Evolutionary conservation across 2,329 filamentous ascomycete genomes (phyloP).

Genomic region (Ilyonectria destructans): DNA sequence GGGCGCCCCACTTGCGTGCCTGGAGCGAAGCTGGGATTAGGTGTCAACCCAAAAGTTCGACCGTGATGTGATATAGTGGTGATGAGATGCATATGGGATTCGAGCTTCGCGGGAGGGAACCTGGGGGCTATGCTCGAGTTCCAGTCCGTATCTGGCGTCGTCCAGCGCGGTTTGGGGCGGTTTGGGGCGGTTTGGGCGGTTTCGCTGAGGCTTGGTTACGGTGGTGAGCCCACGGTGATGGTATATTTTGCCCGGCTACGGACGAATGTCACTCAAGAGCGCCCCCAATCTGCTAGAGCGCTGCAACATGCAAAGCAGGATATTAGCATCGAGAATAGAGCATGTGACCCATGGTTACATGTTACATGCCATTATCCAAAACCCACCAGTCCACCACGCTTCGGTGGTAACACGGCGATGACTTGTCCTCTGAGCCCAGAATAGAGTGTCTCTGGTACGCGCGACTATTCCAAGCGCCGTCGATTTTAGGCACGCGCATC

Average conservation of each 20-base stretch:
- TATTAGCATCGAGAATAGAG: neutral
- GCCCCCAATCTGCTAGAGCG: neutral
- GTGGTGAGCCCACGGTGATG: neutral
- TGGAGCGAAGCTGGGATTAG: conserved; percentile 12
- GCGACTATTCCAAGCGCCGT: conserved; percentile 17
- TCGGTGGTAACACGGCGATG: neutral
- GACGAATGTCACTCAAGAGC: neutral
- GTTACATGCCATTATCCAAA: neutral
- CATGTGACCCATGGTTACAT: conserved; percentile 3
- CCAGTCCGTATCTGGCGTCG: neutral
- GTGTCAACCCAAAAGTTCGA: neutral
- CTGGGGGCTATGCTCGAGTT: neutral
- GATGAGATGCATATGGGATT: neutral
- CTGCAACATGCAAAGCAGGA: neutral
- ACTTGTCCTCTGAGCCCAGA: neutral
- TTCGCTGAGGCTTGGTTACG: neutral
- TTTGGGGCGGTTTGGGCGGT: neutral
- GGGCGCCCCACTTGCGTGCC: conserved; percentile 23
- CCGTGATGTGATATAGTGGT: neutral
- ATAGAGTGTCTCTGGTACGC: neutral
- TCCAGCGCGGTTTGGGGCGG: neutral
- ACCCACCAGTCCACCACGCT: too few relatives aligned
- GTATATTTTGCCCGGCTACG: neutral
- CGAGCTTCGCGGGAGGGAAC: neutral
- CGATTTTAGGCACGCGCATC: conserved; percentile 47